Percentiles rank a stretch among this genome's conserved stretches.
phyloP scores from a whole-genome alignment of 441 rosid species.

The Arabidopsis lyrata region DNA sequence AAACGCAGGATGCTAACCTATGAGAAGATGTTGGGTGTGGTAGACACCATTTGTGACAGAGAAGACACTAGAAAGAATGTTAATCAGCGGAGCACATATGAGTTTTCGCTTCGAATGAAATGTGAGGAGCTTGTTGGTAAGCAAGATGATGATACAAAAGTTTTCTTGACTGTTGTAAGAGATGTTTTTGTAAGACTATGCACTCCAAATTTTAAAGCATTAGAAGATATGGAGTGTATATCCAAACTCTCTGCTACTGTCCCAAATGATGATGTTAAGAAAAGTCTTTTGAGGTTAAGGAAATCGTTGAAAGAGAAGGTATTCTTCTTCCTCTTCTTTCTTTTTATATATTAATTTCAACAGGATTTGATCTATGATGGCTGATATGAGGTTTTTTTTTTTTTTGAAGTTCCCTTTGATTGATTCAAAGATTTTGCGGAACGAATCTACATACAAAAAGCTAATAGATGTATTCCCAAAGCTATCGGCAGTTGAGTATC shows the following conservation, averaged over 20 bases:
- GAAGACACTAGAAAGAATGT: neutral
- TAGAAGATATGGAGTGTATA: neutral
- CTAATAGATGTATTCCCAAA: neutral
- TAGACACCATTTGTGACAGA: neutral
- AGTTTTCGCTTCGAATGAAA: neutral
- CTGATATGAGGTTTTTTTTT: neutral
- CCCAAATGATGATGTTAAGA: neutral
- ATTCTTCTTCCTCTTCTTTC: neutral
- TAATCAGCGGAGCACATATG: neutral
- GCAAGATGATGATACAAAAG: neutral
- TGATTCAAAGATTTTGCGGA: constrained; percentile 1
- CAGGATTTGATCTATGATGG: neutral
- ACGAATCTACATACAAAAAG: neutral
- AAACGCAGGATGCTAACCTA: neutral
- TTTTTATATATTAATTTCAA: neutral
- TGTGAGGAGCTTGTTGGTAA: neutral
- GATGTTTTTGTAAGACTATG: neutral
- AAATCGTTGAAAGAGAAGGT: neutral
- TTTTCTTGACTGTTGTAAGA: neutral
- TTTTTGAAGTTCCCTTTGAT: neutral
- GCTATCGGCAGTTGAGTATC: neutral
- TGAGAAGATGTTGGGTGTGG: neutral
- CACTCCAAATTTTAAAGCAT: neutral
- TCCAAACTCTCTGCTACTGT: neutral
- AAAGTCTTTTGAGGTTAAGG: neutral